A percentile compares a stretch with the other conserved stretches of the same genome.
phyloP scores from a whole-genome alignment of 768 basidiomycete species.

The Nevesoporus exiguus region DNA sequence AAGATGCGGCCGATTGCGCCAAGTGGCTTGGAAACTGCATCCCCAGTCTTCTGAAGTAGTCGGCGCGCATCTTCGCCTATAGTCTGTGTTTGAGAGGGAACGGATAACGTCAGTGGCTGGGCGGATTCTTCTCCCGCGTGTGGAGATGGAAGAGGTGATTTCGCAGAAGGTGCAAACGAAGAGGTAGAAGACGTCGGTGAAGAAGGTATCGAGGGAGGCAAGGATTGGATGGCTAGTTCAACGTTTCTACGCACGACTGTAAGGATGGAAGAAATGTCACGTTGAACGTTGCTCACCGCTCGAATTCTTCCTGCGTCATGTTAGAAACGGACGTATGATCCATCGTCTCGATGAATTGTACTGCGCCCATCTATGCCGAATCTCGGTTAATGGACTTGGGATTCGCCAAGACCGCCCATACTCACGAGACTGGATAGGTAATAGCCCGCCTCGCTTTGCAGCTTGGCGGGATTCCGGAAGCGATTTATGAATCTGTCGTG shows the following conservation, averaged over 20 bases:
- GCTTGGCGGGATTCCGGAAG: constrained; percentile 83
- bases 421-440: constrained; percentile 92
- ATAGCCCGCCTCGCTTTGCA: constrained; percentile 95
- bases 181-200: constrained; percentile 32
- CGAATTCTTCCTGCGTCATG: constrained; percentile 92
- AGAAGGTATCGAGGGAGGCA: constrained; percentile 32
- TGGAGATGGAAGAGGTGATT: constrained; percentile 38
- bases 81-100: constrained; percentile 32
- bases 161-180: constrained; percentile 37
- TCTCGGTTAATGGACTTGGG: constrained; percentile 4
- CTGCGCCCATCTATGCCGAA: constrained; percentile 78
- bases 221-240: constrained; percentile 53
- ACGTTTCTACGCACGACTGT: constrained; percentile 43
- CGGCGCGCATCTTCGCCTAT: constrained; percentile 69
- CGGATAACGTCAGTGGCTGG: constrained; percentile 64
- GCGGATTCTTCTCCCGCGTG: constrained; percentile 90
- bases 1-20: constrained; percentile 86
- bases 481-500: constrained; percentile 83
- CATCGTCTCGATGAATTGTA: constrained; percentile 98
- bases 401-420: not conserved
- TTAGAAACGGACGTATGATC: constrained; percentile 93
- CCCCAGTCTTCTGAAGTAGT: constrained; percentile 86
- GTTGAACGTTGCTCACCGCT: constrained; percentile 46
- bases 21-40: constrained; percentile 88
- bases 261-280: constrained; percentile 1